A percentile compares a stretch with the other conserved stretches of the same genome.
phyloP scores from a whole-genome alignment of 306 rosid genomes.

The Herpetospermum pedunculosum region DNA sequence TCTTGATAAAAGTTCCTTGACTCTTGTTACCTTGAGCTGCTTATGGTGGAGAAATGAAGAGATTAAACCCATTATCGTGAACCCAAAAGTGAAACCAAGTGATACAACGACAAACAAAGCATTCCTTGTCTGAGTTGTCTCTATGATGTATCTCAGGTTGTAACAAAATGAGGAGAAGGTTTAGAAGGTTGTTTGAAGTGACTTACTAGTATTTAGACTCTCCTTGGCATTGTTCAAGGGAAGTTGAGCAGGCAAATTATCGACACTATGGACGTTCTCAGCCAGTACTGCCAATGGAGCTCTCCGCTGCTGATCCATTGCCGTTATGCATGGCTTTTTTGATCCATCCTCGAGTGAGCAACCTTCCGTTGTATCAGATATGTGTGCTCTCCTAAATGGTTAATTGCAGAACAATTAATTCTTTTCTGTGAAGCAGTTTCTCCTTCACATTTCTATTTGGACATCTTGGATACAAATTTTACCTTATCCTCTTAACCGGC shows the following conservation, averaged over 20 bases:
- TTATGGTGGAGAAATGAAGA: slow-evolving; percentile 21
- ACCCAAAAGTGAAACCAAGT: background rate
- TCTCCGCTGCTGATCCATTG: slow-evolving; percentile 43
- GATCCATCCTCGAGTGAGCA: slow-evolving; percentile 46
- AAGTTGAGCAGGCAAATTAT: slow-evolving; percentile 38
- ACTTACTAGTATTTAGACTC: slow-evolving; percentile 37
- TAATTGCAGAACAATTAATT: slow-evolving; percentile 6
- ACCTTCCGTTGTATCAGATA: slow-evolving; percentile 40
- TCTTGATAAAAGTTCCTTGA: slow-evolving; percentile 64
- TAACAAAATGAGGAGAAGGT: slow-evolving; percentile 7
- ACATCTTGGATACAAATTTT: slow-evolving; percentile 3
- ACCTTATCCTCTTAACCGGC: slow-evolving; percentile 64
- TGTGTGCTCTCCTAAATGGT: slow-evolving; percentile 49
- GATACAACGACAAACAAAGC: background rate
- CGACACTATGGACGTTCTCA: slow-evolving; percentile 44
- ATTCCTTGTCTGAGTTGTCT: slow-evolving; percentile 3
- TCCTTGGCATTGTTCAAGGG: slow-evolving; percentile 33
- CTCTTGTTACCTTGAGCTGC: slow-evolving; percentile 45
- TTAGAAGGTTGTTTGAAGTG: slow-evolving; percentile 9
- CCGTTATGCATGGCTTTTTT: slow-evolving; percentile 39
- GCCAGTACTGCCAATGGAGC: slow-evolving; percentile 74
- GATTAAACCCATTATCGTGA: background rate
- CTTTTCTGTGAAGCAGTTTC: background rate
- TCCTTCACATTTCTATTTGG: background rate
- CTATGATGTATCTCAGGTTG: slow-evolving; percentile 6